A percentile compares a stretch with the other conserved stretches of the same genome.
phyloP scores from a whole-genome alignment of 257 asterid species.

The Solanum pimpinellifolium region DNA sequence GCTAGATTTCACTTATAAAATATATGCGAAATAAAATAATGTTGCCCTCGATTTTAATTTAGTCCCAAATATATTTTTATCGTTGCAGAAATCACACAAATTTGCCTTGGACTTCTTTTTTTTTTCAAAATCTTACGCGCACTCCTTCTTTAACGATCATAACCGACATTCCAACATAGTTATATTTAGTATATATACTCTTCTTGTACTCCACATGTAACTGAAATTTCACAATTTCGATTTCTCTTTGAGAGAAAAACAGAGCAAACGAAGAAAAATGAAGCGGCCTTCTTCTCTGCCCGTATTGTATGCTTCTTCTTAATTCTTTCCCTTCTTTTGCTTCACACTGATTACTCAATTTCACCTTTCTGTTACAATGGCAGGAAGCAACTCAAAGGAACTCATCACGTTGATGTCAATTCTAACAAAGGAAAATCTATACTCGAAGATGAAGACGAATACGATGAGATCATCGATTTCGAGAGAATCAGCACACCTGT shows the following conservation, averaged over 20 bases:
- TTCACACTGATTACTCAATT: background rate
- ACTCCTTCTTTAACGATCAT: background rate
- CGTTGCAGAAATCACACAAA: background rate
- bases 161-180: background rate
- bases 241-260: background rate
- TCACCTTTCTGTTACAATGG: background rate
- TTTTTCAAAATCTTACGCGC: background rate
- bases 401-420: constrained; percentile 2
- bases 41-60: too few species aligned
- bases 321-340: background rate
- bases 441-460: background rate
- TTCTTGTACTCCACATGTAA: background rate
- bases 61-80: background rate
- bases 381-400: constrained; percentile 37
- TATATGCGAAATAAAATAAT: too few species aligned
- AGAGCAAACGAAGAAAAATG: constrained; percentile 16
- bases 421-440: background rate
- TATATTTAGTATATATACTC: background rate
- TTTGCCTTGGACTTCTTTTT: background rate
- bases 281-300: constrained; percentile 58
- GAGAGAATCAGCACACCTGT: constrained; percentile 18
- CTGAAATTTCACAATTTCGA: background rate
- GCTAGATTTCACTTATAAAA: too few species aligned
- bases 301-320: constrained; percentile 21
- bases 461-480: background rate